These are phyloP conservation scores for Prunus campanulata DNA, from an alignment of 306 rosid species.

Conservation along the genomic window DNA sequence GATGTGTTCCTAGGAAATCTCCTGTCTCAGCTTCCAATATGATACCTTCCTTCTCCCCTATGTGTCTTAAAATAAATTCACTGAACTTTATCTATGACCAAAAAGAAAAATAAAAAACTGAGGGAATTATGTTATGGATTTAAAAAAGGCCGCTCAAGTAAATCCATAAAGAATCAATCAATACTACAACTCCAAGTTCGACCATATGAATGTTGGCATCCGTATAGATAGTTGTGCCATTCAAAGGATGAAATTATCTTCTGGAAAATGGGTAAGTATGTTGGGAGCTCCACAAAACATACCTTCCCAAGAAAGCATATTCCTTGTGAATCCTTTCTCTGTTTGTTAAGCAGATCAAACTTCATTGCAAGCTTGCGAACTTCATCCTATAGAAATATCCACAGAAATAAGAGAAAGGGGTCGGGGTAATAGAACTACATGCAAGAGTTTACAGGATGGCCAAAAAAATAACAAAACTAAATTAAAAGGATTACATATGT, in stretches of 20 bases:
- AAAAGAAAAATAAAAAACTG: neutral
- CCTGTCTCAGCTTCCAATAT: constrained; percentile 94
- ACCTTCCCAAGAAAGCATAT: constrained; percentile 99
- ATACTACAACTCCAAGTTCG: neutral
- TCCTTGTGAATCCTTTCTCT: constrained; percentile 96
- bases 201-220: constrained; percentile 4
- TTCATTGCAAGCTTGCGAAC: constrained; percentile 81
- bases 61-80: constrained; percentile 85
- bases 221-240: constrained; percentile 2
- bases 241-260: neutral
- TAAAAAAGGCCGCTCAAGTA: constrained; percentile 6
- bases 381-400: constrained; percentile 58
- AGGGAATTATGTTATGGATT: neutral
- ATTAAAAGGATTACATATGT: neutral
- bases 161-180: neutral
- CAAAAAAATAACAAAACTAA: neutral
- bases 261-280: neutral
- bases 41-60: constrained; percentile 89
- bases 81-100: constrained; percentile 72
- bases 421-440: neutral
- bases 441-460: neutral
- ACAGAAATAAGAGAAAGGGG: constrained; percentile 11
- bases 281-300: neutral
- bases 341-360: constrained; percentile 85
- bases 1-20: constrained; percentile 85